Evolutionary conservation across 1,139 yeast genomes (phyloP).

Genomic region (Scheffersomyces cryptocercus): DNA sequence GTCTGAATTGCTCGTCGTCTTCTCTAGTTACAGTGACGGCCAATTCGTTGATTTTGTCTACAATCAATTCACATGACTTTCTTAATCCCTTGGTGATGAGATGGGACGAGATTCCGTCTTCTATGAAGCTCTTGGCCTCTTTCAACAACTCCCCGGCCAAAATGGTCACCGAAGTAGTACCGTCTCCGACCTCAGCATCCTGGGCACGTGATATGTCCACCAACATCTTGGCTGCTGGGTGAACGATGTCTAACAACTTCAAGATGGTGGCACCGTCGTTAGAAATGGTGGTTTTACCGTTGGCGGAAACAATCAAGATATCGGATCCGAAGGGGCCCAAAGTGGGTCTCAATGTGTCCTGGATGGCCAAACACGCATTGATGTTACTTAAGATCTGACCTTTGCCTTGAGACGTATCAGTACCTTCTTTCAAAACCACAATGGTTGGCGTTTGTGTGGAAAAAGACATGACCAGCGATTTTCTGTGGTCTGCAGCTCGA

Average conservation of each 20-base stretch:
- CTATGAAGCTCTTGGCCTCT: slow-evolving; percentile 86
- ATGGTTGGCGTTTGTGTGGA: slow-evolving; percentile 95
- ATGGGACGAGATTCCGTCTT: slow-evolving; percentile 93
- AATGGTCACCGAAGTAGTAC: slow-evolving; percentile 94
- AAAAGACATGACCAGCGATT: slow-evolving; percentile 60
- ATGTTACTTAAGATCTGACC: slow-evolving; percentile 95
- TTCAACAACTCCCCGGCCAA: slow-evolving; percentile 93
- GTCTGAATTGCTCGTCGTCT: slow-evolving; percentile 58
- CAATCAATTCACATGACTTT: slow-evolving; percentile 77
- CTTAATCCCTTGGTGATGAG: slow-evolving; percentile 86
- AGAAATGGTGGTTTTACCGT: slow-evolving; percentile 89
- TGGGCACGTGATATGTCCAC: slow-evolving; percentile 96
- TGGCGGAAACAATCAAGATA: slow-evolving; percentile 78
- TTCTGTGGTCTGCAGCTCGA: neutral
- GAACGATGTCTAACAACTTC: slow-evolving; percentile 90
- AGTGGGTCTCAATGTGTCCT: slow-evolving; percentile 92
- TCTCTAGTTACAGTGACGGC: slow-evolving; percentile 65
- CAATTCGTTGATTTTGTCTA: slow-evolving; percentile 68
- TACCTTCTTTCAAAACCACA: slow-evolving; percentile 96
- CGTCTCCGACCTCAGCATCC: slow-evolving; percentile 99
- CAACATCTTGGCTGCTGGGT: slow-evolving; percentile 94
- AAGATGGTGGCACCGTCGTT: slow-evolving; percentile 98
- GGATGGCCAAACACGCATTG: slow-evolving; percentile 95
- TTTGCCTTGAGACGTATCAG: slow-evolving; percentile 93
- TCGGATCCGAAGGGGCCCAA: slow-evolving; percentile 98